These are phyloP conservation scores for Radiomyces spectabilis DNA, from an alignment of 192 early-diverging fungal species.

Conservation along the genomic window DNA sequence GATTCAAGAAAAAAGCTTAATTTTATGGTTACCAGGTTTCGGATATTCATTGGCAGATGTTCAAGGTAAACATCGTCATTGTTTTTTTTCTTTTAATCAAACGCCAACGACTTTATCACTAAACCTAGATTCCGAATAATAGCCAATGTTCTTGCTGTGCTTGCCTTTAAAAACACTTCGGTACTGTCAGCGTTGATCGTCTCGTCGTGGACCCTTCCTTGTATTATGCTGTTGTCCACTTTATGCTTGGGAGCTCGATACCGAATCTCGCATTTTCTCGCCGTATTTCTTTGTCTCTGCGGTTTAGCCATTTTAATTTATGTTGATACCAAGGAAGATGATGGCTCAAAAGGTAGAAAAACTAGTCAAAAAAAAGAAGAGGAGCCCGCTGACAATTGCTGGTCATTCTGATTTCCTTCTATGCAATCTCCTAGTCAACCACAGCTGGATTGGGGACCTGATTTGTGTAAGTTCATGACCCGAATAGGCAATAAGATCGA, in stretches of 20 bases:
- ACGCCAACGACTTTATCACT: neutral
- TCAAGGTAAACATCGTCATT: conserved; percentile 4
- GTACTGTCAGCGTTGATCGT: conserved; percentile 20
- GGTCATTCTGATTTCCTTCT: no score
- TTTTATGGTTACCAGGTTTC: conserved; percentile 1
- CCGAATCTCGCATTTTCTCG: neutral
- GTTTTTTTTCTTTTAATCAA: neutral
- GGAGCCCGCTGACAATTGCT: no score
- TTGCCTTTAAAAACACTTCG: conserved; percentile 27
- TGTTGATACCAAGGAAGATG: conserved; percentile 5
- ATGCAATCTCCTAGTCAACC: conserved; percentile 3
- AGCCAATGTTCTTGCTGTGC: conserved; percentile 22
- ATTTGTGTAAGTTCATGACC: conserved; percentile 13
- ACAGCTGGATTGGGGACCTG: conserved; percentile 24
- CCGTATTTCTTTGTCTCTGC: conserved; percentile 8
- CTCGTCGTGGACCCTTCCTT: conserved; percentile 24
- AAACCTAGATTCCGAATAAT: neutral
- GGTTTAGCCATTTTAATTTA: conserved; percentile 20
- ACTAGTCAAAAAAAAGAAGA: neutral
- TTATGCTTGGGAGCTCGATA: conserved; percentile 8
- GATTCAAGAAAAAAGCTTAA: neutral
- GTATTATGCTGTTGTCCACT: conserved; percentile 16
- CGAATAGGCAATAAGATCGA: no score
- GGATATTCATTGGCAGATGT: conserved; percentile 13
- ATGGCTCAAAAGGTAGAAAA: conserved; percentile 6